Conservation (phyloP, 345 rosid genomes). For the Xanthoceras sorbifolium region DNA sequence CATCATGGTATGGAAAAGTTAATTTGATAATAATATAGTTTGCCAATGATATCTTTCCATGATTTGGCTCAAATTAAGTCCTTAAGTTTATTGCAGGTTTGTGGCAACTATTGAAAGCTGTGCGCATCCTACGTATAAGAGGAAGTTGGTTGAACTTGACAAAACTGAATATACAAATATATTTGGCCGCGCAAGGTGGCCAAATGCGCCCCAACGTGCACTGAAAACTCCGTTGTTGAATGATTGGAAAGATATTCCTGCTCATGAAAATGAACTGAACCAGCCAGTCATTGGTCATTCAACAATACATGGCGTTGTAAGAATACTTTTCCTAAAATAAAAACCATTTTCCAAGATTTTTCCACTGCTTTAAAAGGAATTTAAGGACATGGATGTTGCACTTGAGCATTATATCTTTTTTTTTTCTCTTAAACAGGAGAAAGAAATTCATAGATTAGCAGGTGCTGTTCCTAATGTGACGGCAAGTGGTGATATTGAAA, state of each 20-base stretch:
- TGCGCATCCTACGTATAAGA: conserved; percentile 82
- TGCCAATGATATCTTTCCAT: neutral
- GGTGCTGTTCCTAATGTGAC: conserved; percentile 75
- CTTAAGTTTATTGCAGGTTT: conserved; percentile 49
- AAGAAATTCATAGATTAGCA: conserved; percentile 61
- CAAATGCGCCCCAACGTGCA: conserved; percentile 76
- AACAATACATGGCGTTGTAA: conserved; percentile 61
- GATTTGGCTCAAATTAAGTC: neutral
- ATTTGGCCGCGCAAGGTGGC: conserved; percentile 90
- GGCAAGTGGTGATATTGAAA: conserved; percentile 76
- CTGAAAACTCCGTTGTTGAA: conserved; percentile 65
- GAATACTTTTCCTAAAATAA: conserved; percentile 10
- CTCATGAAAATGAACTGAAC: conserved; percentile 54
- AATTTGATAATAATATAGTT: neutral
- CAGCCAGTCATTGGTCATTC: conserved; percentile 83
- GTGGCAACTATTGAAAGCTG: conserved; percentile 80
- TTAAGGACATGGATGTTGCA: neutral
- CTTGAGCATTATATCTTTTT: neutral
- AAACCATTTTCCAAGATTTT: neutral
- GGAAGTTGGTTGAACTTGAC: conserved; percentile 61
- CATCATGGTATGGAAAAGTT: neutral
- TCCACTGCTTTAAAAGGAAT: neutral
- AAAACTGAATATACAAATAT: conserved; percentile 71
- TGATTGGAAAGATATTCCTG: conserved; percentile 64
- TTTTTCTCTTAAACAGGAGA: conserved; percentile 52